Conservation (phyloP, 495 filamentous ascomycete species). For the Parmelia sp. region DNA sequence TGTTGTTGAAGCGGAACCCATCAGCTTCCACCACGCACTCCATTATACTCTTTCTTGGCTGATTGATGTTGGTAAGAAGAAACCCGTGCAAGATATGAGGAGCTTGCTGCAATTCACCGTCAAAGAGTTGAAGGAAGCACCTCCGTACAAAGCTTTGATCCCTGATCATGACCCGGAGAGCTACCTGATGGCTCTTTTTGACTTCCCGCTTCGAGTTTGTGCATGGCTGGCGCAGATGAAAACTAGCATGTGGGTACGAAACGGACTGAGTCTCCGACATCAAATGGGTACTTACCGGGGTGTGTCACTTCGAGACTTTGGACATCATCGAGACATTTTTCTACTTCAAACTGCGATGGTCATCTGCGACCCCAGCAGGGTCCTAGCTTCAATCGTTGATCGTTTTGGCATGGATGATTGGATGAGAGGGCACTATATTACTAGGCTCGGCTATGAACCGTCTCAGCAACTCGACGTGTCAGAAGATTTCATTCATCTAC, state of each 20-base stretch:
- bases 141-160: conserved; percentile 44
- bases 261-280: conserved; percentile 89
- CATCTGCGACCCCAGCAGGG: conserved; percentile 72
- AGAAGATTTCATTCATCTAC: conserved; percentile 90
- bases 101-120: conserved; percentile 56
- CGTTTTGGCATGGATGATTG: conserved; percentile 85
- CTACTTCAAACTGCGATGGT: conserved; percentile 86
- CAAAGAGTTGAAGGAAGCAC: conserved; percentile 53
- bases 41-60: conserved; percentile 98
- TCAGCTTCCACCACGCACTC: conserved; percentile 96
- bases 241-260: conserved; percentile 96
- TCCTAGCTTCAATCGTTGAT: conserved; percentile 85
- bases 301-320: conserved; percentile 79
- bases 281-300: conserved; percentile 89
- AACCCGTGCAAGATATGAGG: conserved; percentile 59
- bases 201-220: conserved; percentile 87
- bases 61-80: conserved; percentile 76
- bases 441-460: conserved; percentile 68
- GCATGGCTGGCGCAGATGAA: conserved; percentile 98
- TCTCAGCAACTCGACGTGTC: conserved; percentile 81
- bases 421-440: conserved; percentile 73
- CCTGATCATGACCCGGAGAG: conserved; percentile 51
- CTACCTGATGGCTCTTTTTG: conserved; percentile 79
- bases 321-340: conserved; percentile 92
- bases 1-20: conserved; percentile 75